Base-by-base conservation (phyloP, 306 rosid genomes). In the Ceratonia siliqua region DNA sequence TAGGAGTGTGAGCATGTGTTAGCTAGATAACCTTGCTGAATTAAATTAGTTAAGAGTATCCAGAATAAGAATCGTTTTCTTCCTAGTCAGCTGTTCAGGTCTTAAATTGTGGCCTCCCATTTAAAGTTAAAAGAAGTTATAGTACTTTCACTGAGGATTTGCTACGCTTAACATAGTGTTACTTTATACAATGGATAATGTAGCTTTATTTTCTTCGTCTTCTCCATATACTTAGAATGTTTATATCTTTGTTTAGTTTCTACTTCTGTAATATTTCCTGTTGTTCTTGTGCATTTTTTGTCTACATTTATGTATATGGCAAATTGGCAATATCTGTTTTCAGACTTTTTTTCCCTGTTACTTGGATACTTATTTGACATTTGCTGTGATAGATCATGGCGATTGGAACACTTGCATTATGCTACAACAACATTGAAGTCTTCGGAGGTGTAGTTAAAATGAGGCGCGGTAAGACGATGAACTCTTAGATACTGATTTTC, bases 371-470 rank as follows among this genome's bases (percentile, higher is more conserved):
- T 70, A 73, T 68, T 62, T 75, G 74, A 57, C 59, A 63, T 79
- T 15, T 76, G 22, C 30, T 42, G 45, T 82, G 73, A 75, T 82
- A 93, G 98, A 65, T 93, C 77, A 93, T 93, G 98, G 91, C 97
- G 59, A 90, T 93, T 77, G 98, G 98, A 72, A 93, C 98, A 32
- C 84, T 93, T 45, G 93, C 93, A 39, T 66, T 89, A 46, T 93
- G 98, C 88, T 93, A 90, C 90, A 87, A 93, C 83, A 93, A 93
- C 79, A 75, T 86, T 18, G 84, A 83, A 75, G 89, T 93, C 85
- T 93, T 93, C 89, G 83, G 95, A 87, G 95, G 97, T 68, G 97
- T 93, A 24, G 98, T 93, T 62, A 93, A 93, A 88, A 81, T 93
- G 97, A 86, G 98, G 86, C 90, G 98, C 25, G 98, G 98, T 93